Evolutionary conservation across 2,329 filamentous ascomycete species (phyloP).

Genomic region (Fusarium pseudonygamai): DNA sequence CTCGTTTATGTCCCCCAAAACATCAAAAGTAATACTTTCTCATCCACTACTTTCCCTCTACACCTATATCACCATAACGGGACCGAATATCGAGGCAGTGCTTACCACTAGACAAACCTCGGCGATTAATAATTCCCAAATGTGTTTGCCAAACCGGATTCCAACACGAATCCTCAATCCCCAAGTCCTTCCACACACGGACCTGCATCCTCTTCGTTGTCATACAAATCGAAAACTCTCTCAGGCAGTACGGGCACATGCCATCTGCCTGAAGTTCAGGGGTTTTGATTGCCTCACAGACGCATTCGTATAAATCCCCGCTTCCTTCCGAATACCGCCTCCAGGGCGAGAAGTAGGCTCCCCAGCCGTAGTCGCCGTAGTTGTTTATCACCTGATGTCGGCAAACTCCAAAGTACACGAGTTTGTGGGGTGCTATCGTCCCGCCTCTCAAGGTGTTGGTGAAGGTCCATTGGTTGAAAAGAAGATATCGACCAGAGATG

Average conservation of each 20-base stretch:
- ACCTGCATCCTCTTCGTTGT: not conserved
- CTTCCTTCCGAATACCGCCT: not conserved
- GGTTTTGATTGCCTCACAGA: not conserved
- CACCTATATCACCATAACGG: not conserved
- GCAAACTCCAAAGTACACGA: not conserved
- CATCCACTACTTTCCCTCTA: not conserved
- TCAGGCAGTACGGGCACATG: not conserved
- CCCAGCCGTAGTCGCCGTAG: fast-evolving
- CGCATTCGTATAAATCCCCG: not conserved
- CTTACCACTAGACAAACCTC: not conserved
- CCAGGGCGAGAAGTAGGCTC: not conserved
- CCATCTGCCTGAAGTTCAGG: not conserved
- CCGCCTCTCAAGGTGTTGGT: not conserved
- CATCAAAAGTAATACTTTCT: not conserved
- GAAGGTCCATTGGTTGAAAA: not conserved
- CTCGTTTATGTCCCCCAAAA: not conserved
- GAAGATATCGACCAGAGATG: not conserved
- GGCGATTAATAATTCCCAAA: fast-evolving
- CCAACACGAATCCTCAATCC: not conserved
- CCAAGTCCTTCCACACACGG: slow-evolving; percentile 1
- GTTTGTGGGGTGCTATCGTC: not conserved
- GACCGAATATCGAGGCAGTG: not conserved
- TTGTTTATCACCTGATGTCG: not conserved
- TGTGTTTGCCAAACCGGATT: not conserved
- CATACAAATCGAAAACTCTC: not conserved